Evolutionary conservation across 352 stramenopile genomes (phyloP), one percentile per base, ranked within the genome.

Genomic region (Phytopythium chamaehyphon): DNA sequence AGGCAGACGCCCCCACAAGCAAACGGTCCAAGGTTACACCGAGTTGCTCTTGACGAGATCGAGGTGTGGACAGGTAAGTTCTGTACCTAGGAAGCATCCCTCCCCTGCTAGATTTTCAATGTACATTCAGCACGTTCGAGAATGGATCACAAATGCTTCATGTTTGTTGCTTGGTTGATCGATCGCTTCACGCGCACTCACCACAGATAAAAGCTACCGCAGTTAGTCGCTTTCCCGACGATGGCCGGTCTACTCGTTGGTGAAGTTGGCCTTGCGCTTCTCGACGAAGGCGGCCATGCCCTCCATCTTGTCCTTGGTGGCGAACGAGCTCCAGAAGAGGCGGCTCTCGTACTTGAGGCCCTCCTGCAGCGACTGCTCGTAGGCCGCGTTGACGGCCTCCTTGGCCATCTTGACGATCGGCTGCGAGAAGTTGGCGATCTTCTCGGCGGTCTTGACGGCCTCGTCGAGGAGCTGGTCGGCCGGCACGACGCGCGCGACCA

Each of bases 281-380:
- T 97, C 92, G 10, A 98, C 83, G 59, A 99, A 99, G 12, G 97
- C 97, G 16, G 77, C 66, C 96, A 99, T 99, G 50, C 97, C 97
- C 58, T 98, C 90, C 66, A 94, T 93, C 66, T 94, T 79, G 72
- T 93, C 82, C 66, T 90, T 86, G 7, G 94, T 98, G 16, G 96
- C 96, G 77, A 99, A 99, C 46, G 96, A 95, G 57, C 90, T 93
- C 83, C 98, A 98, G 73, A 99, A 99, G 28, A 99, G 88, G 49
- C 96, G 91, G 57, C 96, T 91, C 75, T 99, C 97, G 58, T 96
- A 98, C 59, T 96, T 92, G 54, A 98, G 65, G 28, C 96, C 96
- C 61, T 99, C 95, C 59, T 95, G 77, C 47, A 98, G 71, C 43
- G 83, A 83, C 63, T 98, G 84, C 69, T 99, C 95, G 67, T 93